These are phyloP conservation scores for Pythium brassicae DNA, from an alignment of 352 stramenopile genomes.

Conservation along the genomic window DNA sequence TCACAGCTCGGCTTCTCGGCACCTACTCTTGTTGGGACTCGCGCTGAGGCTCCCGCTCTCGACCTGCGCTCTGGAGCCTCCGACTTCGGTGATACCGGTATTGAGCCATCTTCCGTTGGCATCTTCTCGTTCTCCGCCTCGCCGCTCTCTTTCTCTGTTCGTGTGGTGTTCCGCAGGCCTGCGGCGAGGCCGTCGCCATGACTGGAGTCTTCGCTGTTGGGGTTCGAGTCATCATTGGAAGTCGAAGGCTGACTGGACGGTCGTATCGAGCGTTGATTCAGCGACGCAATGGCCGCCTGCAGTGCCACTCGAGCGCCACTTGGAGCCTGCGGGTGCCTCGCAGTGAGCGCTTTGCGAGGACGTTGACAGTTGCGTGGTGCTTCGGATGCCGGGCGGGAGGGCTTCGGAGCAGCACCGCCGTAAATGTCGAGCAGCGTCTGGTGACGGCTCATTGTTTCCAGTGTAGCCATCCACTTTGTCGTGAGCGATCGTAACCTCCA, in stretches of 20 bases:
- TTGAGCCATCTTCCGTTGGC: no score
- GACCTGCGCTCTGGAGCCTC: no score
- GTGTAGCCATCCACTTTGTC: not conserved
- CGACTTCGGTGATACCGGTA: no score
- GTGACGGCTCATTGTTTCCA: conserved; percentile 10
- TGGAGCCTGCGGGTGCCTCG: no score
- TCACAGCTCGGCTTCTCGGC: not conserved
- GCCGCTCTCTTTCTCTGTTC: no score
- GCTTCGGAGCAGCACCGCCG: conserved; percentile 6
- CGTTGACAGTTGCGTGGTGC: no score
- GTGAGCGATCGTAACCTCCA: not conserved
- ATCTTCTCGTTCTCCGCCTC: no score
- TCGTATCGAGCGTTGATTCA: not conserved
- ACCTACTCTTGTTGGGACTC: no score
- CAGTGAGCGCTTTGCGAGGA: no score
- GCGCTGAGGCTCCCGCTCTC: not conserved
- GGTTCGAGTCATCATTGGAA: no score
- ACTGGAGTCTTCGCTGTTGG: not conserved
- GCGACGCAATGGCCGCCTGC: not conserved
- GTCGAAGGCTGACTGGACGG: no score
- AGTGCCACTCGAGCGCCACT: not conserved
- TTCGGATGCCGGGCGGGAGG: not conserved
- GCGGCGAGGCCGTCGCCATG: not conserved
- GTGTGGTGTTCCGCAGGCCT: no score
- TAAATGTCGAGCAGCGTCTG: conserved; percentile 37